Evolutionary conservation across 805 yeast species (phyloP).

Genomic region (Vanderwaltozyma polyspora): DNA sequence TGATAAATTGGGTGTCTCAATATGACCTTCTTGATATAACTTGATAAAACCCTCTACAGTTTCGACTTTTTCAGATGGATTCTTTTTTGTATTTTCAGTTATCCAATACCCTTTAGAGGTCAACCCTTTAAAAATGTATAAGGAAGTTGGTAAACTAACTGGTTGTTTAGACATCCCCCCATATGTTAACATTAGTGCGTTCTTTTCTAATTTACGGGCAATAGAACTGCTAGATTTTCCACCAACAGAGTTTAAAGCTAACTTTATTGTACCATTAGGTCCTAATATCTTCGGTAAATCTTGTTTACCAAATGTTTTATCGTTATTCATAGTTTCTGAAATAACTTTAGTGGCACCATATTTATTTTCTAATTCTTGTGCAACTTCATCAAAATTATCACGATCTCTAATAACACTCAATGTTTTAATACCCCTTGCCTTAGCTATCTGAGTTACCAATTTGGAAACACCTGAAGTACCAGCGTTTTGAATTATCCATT

Average conservation of each 20-base stretch:
- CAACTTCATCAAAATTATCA: slow-evolving; percentile 55
- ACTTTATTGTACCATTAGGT: slow-evolving; percentile 42
- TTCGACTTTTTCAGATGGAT: slow-evolving; percentile 49
- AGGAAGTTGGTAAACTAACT: slow-evolving; percentile 77
- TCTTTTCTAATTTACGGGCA: slow-evolving; percentile 66
- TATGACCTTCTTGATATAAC: slow-evolving; percentile 46
- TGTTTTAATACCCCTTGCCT: slow-evolving; percentile 67
- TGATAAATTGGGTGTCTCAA: slow-evolving; percentile 34
- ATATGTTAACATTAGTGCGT: slow-evolving; percentile 77
- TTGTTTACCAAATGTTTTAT: slow-evolving; percentile 52
- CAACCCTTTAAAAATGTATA: slow-evolving; percentile 81
- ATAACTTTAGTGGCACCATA: slow-evolving; percentile 81
- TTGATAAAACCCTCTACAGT: slow-evolving; percentile 46
- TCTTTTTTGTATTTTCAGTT: slow-evolving; percentile 47
- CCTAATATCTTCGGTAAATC: slow-evolving; percentile 34
- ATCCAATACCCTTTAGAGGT: slow-evolving; percentile 91
- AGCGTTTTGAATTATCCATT: slow-evolving; percentile 94
- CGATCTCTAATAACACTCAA: slow-evolving; percentile 83
- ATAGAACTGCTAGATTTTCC: slow-evolving; percentile 75
- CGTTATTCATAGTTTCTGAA: slow-evolving; percentile 74
- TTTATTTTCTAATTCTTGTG: slow-evolving; percentile 38
- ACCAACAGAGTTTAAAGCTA: slow-evolving; percentile 89
- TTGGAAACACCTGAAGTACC: slow-evolving; percentile 94
- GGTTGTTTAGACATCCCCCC: slow-evolving; percentile 99
- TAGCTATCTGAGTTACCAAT: slow-evolving; percentile 80